Evolutionary conservation across 2,329 filamentous ascomycete species (phyloP).

Genomic region (Stromatinia cepivora): DNA sequence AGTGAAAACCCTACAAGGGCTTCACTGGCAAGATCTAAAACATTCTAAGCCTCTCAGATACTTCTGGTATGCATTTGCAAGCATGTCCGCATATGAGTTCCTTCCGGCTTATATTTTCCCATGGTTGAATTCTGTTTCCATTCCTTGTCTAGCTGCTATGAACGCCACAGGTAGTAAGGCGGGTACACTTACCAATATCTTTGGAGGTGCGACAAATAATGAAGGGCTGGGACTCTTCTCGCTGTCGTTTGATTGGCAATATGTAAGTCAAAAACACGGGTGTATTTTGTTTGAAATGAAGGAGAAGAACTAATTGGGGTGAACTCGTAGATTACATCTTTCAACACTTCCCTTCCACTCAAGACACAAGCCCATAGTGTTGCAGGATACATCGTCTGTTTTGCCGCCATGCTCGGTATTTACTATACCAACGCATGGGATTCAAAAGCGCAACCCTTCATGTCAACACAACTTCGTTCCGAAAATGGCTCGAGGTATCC

Average conservation of each 20-base stretch:
- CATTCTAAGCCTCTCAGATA: slow-evolving; percentile 45
- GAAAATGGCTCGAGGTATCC: slow-evolving; percentile 46
- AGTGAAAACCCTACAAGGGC: slow-evolving; percentile 44
- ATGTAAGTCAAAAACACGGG: slow-evolving; percentile 43
- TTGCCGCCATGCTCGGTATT: slow-evolving; percentile 49
- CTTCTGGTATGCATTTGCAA: slow-evolving; percentile 46
- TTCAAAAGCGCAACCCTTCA: slow-evolving; percentile 46
- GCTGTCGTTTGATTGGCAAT: slow-evolving; percentile 49
- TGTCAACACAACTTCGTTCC: slow-evolving; percentile 47
- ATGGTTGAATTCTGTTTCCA: slow-evolving; percentile 45
- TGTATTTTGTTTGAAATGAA: neutral
- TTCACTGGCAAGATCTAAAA: slow-evolving; percentile 44
- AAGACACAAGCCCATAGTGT: slow-evolving; percentile 51
- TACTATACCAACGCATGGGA: slow-evolving; percentile 49
- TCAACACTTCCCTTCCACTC: slow-evolving; percentile 54
- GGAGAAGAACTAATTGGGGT: slow-evolving; percentile 14
- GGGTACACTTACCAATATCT: slow-evolving; percentile 49
- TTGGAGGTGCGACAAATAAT: slow-evolving; percentile 49
- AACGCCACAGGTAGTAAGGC: slow-evolving; percentile 36
- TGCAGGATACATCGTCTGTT: slow-evolving; percentile 51
- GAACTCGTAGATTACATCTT: slow-evolving; percentile 51
- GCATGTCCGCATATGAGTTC: slow-evolving; percentile 51
- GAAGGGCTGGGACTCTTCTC: slow-evolving; percentile 48
- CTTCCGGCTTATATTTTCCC: slow-evolving; percentile 51
- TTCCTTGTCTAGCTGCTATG: slow-evolving; percentile 50